Base-by-base conservation (phyloP, 1,284 basidiomycete genomes). In the Pascua sp. region DNA sequence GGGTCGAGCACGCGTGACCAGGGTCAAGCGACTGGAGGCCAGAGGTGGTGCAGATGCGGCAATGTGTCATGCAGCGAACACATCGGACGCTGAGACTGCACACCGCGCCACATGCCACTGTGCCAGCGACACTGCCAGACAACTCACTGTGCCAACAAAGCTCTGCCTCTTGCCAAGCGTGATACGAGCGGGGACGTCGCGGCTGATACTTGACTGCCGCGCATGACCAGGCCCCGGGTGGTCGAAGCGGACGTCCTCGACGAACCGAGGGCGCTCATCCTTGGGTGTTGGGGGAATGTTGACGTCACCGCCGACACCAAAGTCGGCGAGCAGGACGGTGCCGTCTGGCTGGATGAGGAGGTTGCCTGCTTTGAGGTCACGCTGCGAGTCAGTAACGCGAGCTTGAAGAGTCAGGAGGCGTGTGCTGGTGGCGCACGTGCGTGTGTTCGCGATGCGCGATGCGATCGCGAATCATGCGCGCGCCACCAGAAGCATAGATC, bases 311-410 rank as follows among this genome's bases (percentile, higher is more conserved):
- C 67, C 72, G 45, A 98, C 93, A 36, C 94, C 95, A 77, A 98
- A 96, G 77, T 98, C 94, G 69, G 90, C 93, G 24, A 98, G 86
- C 80, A 96, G 86, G 64, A 76, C 88, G 86, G 42, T 93, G 86
- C 12, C 86, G 54, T 67, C 81, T 7, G 86, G 83, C 0, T 90
- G 90, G 62, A 98, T 81, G 56, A 98, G 87, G 52, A 98, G 81
- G 73, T 98, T 98, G 60, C 94, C 95, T 8, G 94, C 90, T 63
- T 76, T 76, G 38, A 76, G 55, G 55, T 76, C 73, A 46, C 73
- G 58, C 73, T 76, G 54, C 5, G 15, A 11, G 49, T 53, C 17
- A 56, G 48, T 37, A 42, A 24, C 24, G 24, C 24, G 24, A 32
- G 24, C 36, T 16, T n/a, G 18, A 9, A 42, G 38, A 10, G 15